Percentiles rank a stretch among this genome's conserved stretches.
Conservation (phyloP, 345 rosid genomes). For the Aethionema arabicum region DNA sequence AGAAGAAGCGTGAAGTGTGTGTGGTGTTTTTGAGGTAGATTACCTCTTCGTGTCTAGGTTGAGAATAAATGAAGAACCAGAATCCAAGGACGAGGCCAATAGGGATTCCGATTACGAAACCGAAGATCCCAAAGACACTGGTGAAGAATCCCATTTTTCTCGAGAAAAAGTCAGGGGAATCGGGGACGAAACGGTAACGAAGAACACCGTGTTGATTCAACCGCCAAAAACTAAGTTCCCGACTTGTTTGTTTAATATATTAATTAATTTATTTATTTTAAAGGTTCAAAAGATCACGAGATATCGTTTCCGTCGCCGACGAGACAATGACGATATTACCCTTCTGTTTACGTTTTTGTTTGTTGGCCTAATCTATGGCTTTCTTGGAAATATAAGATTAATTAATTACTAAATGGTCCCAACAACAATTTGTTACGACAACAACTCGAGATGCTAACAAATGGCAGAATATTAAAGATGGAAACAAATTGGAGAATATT, state of each 20-base stretch:
- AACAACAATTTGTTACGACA: slow-evolving; percentile 9
- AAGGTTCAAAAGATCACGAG: slow-evolving; percentile 30
- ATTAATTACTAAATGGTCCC: slow-evolving; percentile 24
- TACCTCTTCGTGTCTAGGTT: slow-evolving; percentile 59
- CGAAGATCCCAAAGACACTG: slow-evolving; percentile 56
- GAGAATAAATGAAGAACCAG: slow-evolving; percentile 60
- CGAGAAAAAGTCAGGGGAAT: slow-evolving; percentile 2
- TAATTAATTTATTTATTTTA: not conserved
- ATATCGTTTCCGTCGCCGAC: slow-evolving; percentile 3
- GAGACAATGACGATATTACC: slow-evolving; percentile 1
- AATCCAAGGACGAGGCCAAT: slow-evolving; percentile 70
- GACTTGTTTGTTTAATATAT: slow-evolving; percentile 3
- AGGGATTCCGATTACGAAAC: slow-evolving; percentile 72
- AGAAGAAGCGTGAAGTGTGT: not conserved
- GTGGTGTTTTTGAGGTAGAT: not conserved
- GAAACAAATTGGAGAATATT: not conserved
- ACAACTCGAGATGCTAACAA: slow-evolving; percentile 2
- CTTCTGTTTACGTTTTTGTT: slow-evolving; percentile 5
- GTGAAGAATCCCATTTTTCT: slow-evolving; percentile 50
- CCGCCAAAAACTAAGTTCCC: slow-evolving; percentile 35
- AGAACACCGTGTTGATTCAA: slow-evolving; percentile 30
- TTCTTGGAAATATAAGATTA: slow-evolving; percentile 12
- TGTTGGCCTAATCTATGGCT: slow-evolving; percentile 23
- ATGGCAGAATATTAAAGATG: not conserved
- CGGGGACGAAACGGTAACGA: slow-evolving; percentile 36